A percentile compares a stretch with the other conserved stretches of the same genome.
Conservation (phyloP, 176 grass and related monocot species). For the Bromus sterilis region DNA sequence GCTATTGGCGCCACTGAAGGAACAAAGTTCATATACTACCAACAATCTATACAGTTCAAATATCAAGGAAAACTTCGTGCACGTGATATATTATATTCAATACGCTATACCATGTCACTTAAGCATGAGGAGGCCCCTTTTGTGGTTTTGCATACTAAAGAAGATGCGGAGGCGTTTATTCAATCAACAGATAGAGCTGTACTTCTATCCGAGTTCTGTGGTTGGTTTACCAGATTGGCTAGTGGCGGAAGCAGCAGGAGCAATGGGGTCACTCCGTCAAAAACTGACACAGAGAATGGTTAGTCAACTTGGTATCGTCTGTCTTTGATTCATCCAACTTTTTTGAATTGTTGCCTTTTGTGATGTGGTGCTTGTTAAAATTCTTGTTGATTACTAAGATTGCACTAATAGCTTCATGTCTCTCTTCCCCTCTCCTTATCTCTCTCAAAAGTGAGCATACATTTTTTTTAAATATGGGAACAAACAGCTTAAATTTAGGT, state of each 20-base stretch:
- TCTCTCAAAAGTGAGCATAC: not conserved
- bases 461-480: not conserved
- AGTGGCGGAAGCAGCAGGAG: conserved; percentile 40
- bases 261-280: conserved; percentile 27
- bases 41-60: conserved; percentile 50
- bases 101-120: conserved; percentile 55
- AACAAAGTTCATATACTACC: conserved; percentile 70
- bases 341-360: not conserved
- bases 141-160: conserved; percentile 47
- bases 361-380: not conserved
- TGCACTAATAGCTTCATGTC: not conserved
- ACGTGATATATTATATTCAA: conserved; percentile 53
- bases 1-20: conserved; percentile 58
- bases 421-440: not conserved
- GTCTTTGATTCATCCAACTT: not conserved
- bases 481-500: not conserved
- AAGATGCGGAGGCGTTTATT: conserved; percentile 67
- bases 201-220: conserved; percentile 79
- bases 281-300: conserved; percentile 58
- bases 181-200: conserved; percentile 82
- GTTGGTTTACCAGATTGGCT: conserved; percentile 66
- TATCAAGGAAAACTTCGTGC: conserved; percentile 77
- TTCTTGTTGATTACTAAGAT: not conserved
- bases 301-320: not conserved
- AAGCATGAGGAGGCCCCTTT: conserved; percentile 62